Conservation (phyloP, 163 green algal species). For the Chlorella variabilis region DNA sequence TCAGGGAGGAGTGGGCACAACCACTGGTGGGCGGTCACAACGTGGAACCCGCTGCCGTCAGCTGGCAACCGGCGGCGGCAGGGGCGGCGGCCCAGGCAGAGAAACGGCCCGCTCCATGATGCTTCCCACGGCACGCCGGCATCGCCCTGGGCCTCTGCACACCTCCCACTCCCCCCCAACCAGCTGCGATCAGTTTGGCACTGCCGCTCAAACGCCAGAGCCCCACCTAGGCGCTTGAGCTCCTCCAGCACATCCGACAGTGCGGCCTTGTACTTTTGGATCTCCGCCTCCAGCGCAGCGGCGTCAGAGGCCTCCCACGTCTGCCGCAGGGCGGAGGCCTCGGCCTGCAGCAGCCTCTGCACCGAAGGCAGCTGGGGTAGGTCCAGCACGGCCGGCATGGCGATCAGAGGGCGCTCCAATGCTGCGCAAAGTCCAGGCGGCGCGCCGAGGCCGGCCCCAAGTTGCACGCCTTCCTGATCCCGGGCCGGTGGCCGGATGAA, state of each 20-base stretch:
- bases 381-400: neutral
- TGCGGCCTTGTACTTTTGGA: slow-evolving; percentile 35
- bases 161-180: too few species aligned
- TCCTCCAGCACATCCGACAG: slow-evolving; percentile 10
- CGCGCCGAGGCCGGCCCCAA: too few species aligned
- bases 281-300: slow-evolving; percentile 32
- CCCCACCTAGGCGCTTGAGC: slow-evolving; percentile 25
- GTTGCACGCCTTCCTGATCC: too few species aligned
- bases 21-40: too few species aligned
- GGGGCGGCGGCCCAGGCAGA: too few species aligned
- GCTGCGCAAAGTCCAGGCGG: too few species aligned
- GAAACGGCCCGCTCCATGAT: too few species aligned
- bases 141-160: too few species aligned
- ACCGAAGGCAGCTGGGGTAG: slow-evolving; percentile 9
- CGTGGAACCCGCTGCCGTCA: too few species aligned
- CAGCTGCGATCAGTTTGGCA: neutral
- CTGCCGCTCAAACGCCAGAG: neutral
- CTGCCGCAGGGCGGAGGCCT: neutral
- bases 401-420: neutral
- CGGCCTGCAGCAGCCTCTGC: slow-evolving; percentile 9
- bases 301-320: slow-evolving; percentile 34
- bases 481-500: neutral
- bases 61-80: too few species aligned
- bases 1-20: too few species aligned
- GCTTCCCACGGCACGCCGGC: too few species aligned